phyloP scores from a whole-genome alignment of 805 yeast genomes.

The Millerozyma miso region DNA sequence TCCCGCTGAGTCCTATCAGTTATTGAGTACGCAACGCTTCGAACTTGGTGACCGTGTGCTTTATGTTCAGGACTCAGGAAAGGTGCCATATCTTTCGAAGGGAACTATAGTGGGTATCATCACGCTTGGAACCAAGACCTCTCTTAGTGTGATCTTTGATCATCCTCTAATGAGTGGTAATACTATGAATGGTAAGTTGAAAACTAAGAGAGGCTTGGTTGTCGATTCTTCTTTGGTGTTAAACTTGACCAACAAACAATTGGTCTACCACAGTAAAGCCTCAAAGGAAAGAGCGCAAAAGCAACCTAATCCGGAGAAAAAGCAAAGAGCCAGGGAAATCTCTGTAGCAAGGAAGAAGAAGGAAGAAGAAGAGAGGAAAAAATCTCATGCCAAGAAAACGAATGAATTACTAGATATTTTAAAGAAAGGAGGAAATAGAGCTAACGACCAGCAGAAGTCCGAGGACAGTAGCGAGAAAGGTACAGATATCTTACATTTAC shows the following conservation, averaged over 20 bases:
- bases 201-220: constrained; percentile 76
- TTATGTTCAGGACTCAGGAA: constrained; percentile 81
- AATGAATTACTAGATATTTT: constrained; percentile 30
- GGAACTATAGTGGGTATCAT: constrained; percentile 81
- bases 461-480: constrained; percentile 3
- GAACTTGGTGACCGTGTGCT: constrained; percentile 86
- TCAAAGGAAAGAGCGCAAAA: constrained; percentile 34
- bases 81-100: constrained; percentile 78
- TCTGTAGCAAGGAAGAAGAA: constrained; percentile 6
- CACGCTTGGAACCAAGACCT: constrained; percentile 55
- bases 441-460: constrained; percentile 5
- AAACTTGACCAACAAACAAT: constrained; percentile 71
- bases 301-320: constrained; percentile 20
- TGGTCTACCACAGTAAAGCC: constrained; percentile 70
- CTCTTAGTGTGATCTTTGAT: constrained; percentile 81
- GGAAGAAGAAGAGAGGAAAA: constrained; percentile 6
- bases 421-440: constrained; percentile 15
- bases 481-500: constrained; percentile 2
- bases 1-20: constrained; percentile 67
- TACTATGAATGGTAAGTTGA: constrained; percentile 71
- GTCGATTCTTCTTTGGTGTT: constrained; percentile 78
- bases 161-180: constrained; percentile 78
- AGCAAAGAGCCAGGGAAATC: constrained; percentile 7
- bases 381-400: constrained; percentile 9
- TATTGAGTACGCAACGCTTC: constrained; percentile 71